Conservation (phyloP, 1,284 basidiomycete genomes). For the Apiotrichum domesticum region DNA sequence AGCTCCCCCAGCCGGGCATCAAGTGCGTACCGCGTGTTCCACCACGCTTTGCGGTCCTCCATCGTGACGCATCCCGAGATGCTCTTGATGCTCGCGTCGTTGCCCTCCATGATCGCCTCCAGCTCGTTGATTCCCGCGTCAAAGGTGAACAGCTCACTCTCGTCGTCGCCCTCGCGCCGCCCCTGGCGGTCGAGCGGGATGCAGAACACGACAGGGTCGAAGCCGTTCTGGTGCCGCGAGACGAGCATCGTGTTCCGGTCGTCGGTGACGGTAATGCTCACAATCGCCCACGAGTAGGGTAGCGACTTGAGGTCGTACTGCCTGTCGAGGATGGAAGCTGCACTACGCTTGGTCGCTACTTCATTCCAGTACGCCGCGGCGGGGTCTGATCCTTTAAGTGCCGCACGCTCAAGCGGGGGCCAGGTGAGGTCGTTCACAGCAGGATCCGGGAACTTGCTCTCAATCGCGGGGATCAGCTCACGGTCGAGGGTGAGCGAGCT, state of each 20-base stretch:
- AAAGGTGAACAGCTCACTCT: slow-evolving; percentile 66
- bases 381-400: background rate
- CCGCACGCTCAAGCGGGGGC: slow-evolving; percentile 52
- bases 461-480: slow-evolving; percentile 53
- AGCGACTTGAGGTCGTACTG: slow-evolving; percentile 47
- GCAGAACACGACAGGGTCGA: slow-evolving; percentile 71
- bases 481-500: slow-evolving; percentile 68
- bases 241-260: slow-evolving; percentile 79
- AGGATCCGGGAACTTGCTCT: slow-evolving; percentile 50
- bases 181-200: slow-evolving; percentile 75
- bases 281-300: slow-evolving; percentile 74
- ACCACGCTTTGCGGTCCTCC: slow-evolving; percentile 57
- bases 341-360: slow-evolving; percentile 54
- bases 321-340: slow-evolving; percentile 44
- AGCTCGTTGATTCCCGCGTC: slow-evolving; percentile 69
- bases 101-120: slow-evolving; percentile 65
- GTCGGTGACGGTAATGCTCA: slow-evolving; percentile 75
- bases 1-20: slow-evolving; percentile 71
- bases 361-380: slow-evolving; percentile 32
- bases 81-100: slow-evolving; percentile 51
- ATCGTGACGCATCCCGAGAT: slow-evolving; percentile 38
- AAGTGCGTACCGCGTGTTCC: slow-evolving; percentile 68
- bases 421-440: slow-evolving; percentile 58
- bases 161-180: slow-evolving; percentile 68
- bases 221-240: slow-evolving; percentile 64